Conservation (phyloP, 2,329 filamentous ascomycete species). For the Chrysosporium queenslandicum region DNA sequence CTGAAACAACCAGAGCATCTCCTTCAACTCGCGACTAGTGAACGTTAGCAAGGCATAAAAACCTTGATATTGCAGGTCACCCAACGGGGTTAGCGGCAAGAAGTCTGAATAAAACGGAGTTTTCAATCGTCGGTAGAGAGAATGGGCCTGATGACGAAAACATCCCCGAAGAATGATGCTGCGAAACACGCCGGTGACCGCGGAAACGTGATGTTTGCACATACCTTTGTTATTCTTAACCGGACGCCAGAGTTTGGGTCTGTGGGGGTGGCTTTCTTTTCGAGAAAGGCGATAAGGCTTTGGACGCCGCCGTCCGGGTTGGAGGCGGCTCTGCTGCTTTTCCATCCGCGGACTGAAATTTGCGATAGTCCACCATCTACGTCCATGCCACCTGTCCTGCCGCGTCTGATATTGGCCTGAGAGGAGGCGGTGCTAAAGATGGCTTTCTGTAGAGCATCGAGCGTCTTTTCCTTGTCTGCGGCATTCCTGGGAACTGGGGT, state of each 20-base stretch:
- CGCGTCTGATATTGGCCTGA: conserved; percentile 35
- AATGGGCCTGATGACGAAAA: conserved; percentile 35
- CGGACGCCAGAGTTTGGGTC: conserved; percentile 43
- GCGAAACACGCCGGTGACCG: conserved; percentile 34
- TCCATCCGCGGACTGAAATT: conserved; percentile 50
- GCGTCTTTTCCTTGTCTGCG: conserved; percentile 21
- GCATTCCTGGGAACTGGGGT: conserved; percentile 22
- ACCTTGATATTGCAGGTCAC: conserved; percentile 34
- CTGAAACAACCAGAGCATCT: conserved; percentile 58
- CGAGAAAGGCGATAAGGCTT: conserved; percentile 57
- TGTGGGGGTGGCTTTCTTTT: conserved; percentile 54
- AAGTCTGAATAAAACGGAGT: conserved; percentile 20
- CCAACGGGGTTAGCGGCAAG: conserved; percentile 28
- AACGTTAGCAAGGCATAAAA: conserved; percentile 55
- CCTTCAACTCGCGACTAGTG: conserved; percentile 59
- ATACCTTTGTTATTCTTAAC: conserved; percentile 68
- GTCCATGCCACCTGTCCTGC: conserved; percentile 13
- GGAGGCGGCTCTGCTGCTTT: conserved; percentile 55
- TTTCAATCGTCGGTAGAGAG: conserved; percentile 36
- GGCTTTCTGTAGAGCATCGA: conserved; percentile 31
- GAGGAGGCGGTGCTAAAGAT: conserved; percentile 25
- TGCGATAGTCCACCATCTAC: conserved; percentile 24
- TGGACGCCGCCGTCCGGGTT: conserved; percentile 59
- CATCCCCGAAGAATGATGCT: conserved; percentile 30
- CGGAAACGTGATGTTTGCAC: conserved; percentile 41